Evolutionary conservation across 164 flowering plant species (phyloP), one percentile per base, ranked within the genome.

Genomic region (Brasenia schreberi): DNA sequence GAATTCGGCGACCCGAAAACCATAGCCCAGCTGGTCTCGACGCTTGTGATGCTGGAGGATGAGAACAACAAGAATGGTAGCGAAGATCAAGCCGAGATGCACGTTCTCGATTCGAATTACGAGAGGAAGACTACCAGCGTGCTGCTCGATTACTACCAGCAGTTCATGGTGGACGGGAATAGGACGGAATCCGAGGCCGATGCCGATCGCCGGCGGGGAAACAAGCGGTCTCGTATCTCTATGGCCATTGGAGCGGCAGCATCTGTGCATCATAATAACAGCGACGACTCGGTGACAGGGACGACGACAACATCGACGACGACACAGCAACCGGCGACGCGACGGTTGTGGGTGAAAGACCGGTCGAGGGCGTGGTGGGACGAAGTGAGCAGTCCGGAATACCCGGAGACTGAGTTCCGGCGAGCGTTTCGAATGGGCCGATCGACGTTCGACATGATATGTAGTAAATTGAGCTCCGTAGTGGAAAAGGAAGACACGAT

Each of bases 321-420:
- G 56, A 49, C 39, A 33, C 39, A 33, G 39, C 39, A 33, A 33
- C 39, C 43, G 18, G 18, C 39, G 44, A 53, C 11, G 70, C 65
- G 97, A 64, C 76, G 97, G 77, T 71, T 91, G 5, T 91, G 97
- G 97, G 96, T 89, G 64, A 91, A 89, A 70, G 87, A 82, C 72
- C 67, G 97, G 75, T 86, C 96, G 0, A 77, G 73, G 62, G 96
- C 90, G n/a, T 89, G 96, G 97, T 90, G 97, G 97, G 89, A 90
- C 33, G 42, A 61, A 52, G 78, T 83, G 49, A 83, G 66, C 67
- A 75, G 74, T 33, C 84, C 87, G 5, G 91, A 90, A 65, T 88
- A 79, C 58, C 89, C 97, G 0, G 95, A 87, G n/a, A 73, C 68
- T 11, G 88, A 88, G 73, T 90, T 90, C 71, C 65, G 72, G 64